Conservation (phyloP, 495 filamentous ascomycete species). For the Talaromyces nanjingensis region DNA sequence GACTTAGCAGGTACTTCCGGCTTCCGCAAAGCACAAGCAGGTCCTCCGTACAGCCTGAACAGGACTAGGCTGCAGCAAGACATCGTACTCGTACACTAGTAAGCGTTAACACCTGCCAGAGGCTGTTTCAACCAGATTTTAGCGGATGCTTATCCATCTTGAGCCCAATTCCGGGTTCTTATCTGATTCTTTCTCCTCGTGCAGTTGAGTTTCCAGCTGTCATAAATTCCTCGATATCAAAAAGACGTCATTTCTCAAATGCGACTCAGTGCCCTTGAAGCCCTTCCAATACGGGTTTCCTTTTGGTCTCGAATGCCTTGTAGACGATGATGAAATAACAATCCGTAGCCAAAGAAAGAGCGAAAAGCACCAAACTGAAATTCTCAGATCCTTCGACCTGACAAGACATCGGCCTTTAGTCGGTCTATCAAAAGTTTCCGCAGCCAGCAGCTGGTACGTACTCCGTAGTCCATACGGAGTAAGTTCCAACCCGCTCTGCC, state of each 20-base stretch:
- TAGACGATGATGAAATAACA: neutral
- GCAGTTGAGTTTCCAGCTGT: neutral
- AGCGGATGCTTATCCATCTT: neutral
- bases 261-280: neutral
- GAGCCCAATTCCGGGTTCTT: neutral
- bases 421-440: neutral
- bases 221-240: neutral
- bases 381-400: neutral
- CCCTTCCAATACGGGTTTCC: neutral
- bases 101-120: neutral
- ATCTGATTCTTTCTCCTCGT: neutral
- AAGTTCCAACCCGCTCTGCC: neutral
- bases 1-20: neutral
- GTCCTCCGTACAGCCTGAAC: neutral
- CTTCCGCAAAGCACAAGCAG: neutral
- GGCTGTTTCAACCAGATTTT: neutral
- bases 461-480: constrained; percentile 1
- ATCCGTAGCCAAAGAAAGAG: neutral
- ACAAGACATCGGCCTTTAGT: neutral
- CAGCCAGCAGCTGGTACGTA: neutral
- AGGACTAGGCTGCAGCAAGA: neutral
- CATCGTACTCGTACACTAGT: neutral
- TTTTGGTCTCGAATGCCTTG: neutral
- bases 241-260: neutral
- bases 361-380: neutral